These are phyloP conservation scores for Naumovozyma castellii DNA, from an alignment of 805 yeast species.

Conservation along the genomic window DNA sequence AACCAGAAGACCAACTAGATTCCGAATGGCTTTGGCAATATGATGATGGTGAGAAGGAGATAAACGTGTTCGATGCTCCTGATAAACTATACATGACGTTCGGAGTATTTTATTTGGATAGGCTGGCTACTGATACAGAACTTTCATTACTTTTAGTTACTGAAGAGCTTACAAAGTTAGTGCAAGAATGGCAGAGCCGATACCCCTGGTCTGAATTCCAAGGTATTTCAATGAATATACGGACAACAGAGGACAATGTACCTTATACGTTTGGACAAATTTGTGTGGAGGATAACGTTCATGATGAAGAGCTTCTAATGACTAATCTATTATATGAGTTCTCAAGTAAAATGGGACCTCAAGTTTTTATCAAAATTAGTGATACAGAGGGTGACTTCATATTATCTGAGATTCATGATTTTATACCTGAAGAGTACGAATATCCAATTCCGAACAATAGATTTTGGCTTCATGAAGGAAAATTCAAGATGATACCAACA, in stretches of 20 bases:
- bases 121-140: constrained; percentile 2
- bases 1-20: constrained; percentile 3
- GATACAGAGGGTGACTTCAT: constrained; percentile 53
- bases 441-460: constrained; percentile 37
- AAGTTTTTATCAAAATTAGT: constrained; percentile 37
- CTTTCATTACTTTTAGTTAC: constrained; percentile 1
- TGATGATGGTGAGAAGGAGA: constrained; percentile 10
- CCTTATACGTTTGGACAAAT: constrained; percentile 25
- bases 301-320: constrained; percentile 39
- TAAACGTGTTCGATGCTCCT: constrained; percentile 14
- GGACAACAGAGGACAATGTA: constrained; percentile 6
- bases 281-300: constrained; percentile 35
- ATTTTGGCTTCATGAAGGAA: constrained; percentile 41
- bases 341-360: constrained; percentile 18
- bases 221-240: constrained; percentile 17
- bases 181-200: constrained; percentile 29
- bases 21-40: constrained; percentile 20
- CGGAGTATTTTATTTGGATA: constrained; percentile 24
- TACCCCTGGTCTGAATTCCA: constrained; percentile 37
- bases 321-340: constrained; percentile 33
- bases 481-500: constrained; percentile 34
- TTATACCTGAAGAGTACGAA: constrained; percentile 37
- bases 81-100: constrained; percentile 19
- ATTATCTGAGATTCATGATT: constrained; percentile 40
- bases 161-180: constrained; percentile 4